Conservation (phyloP, 345 rosid genomes). For the Rhizophora apiculata region DNA sequence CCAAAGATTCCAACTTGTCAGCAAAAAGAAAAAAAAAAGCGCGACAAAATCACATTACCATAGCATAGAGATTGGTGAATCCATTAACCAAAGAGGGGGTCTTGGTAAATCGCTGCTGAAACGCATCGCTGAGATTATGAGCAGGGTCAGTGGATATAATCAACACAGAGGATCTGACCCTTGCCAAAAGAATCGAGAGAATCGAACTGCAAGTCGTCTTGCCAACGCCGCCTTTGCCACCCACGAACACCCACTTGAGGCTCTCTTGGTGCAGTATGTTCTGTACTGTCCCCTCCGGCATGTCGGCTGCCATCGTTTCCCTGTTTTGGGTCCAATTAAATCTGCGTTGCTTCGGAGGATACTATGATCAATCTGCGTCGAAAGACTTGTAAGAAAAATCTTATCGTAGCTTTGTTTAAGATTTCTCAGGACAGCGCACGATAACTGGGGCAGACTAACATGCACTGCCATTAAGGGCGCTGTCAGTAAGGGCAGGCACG, state of each 20-base stretch:
- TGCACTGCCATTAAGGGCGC: background rate
- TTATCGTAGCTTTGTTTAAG: background rate
- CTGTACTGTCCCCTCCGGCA: slow-evolving; percentile 66
- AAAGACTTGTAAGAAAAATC: no score
- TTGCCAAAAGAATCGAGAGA: slow-evolving; percentile 69
- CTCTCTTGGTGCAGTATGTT: slow-evolving; percentile 82
- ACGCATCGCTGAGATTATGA: slow-evolving; percentile 99
- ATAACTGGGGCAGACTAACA: background rate
- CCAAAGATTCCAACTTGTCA: background rate
- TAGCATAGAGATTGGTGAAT: slow-evolving; percentile 87
- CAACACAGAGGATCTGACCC: slow-evolving; percentile 84
- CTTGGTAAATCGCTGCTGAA: slow-evolving; percentile 93
- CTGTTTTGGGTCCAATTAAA: no score
- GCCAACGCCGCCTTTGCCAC: slow-evolving; percentile 98
- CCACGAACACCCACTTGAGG: slow-evolving; percentile 98
- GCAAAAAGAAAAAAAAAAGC: background rate
- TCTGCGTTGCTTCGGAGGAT: no score
- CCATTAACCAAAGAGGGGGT: slow-evolving; percentile 85
- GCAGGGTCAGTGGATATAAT: slow-evolving; percentile 99
- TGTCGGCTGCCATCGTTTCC: slow-evolving; percentile 23
- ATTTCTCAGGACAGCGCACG: slow-evolving; percentile 6
- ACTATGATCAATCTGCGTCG: no score
- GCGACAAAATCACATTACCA: slow-evolving; percentile 43
- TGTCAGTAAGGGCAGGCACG: background rate
- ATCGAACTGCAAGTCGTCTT: slow-evolving; percentile 98